phyloP scores from a whole-genome alignment of 2,329 filamentous ascomycete genomes.

The Pseudopithomyces chartarum region DNA sequence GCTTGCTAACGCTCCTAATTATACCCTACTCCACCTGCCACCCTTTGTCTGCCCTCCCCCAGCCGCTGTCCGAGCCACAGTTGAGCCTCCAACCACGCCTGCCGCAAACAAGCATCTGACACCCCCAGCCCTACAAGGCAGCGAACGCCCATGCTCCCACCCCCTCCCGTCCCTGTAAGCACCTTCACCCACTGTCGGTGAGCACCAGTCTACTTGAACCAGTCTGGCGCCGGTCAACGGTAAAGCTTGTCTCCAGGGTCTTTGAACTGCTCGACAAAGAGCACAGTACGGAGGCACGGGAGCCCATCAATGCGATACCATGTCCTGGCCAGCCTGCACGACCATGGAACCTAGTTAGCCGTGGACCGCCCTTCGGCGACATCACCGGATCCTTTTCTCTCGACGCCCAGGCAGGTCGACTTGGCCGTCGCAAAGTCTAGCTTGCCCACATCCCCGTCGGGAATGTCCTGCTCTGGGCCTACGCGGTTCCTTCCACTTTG shows the following conservation, averaged over 20 bases:
- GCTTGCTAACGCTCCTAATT: constrained; percentile 10
- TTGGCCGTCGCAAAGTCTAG: neutral
- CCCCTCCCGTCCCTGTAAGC: constrained; percentile 25
- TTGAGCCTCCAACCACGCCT: constrained; percentile 23
- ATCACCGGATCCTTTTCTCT: constrained; percentile 1
- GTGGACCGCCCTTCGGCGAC: neutral
- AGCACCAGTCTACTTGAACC: constrained; percentile 14
- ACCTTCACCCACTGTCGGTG: constrained; percentile 28
- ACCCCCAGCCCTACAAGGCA: constrained; percentile 33
- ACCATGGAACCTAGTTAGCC: neutral
- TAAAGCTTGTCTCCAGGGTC: constrained; percentile 20
- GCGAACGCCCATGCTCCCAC: constrained; percentile 13
- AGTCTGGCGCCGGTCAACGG: constrained; percentile 15
- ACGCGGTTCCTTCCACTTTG: neutral
- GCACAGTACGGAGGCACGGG: neutral
- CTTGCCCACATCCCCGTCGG: neutral
- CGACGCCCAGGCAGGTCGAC: neutral
- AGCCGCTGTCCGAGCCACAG: constrained; percentile 8
- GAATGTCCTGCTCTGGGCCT: neutral
- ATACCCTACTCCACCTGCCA: neutral
- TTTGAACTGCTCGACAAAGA: neutral
- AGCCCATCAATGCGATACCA: neutral
- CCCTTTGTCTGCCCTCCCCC: neutral
- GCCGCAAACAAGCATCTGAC: constrained; percentile 33
- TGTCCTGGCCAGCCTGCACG: neutral